phyloP scores from a whole-genome alignment of 2,329 filamentous ascomycete genomes.

The Monosporascus sp. region DNA sequence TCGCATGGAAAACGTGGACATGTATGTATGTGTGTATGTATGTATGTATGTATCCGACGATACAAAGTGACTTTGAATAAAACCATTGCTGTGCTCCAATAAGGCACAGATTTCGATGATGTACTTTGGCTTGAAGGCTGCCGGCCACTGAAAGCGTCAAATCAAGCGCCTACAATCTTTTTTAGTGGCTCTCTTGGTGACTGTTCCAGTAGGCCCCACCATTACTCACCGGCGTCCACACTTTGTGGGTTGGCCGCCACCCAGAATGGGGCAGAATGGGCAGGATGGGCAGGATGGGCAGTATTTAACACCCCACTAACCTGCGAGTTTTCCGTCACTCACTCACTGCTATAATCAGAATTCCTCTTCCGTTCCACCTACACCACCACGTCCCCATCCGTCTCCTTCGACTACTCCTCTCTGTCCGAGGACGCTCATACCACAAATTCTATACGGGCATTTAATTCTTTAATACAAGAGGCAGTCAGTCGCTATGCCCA shows the following conservation, averaged over 20 bases:
- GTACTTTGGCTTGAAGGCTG: too few relatives aligned
- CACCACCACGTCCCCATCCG: neutral
- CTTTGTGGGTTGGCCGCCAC: neutral
- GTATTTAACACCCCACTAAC: neutral
- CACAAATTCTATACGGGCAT: neutral
- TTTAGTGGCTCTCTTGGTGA: too few relatives aligned
- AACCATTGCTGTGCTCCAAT: too few relatives aligned
- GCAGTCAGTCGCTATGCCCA: slow-evolving; percentile 65
- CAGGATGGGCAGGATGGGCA: too few relatives aligned
- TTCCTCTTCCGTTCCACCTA: neutral
- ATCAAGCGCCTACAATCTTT: too few relatives aligned
- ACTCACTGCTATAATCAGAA: neutral
- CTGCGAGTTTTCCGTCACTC: neutral
- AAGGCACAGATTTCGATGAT: too few relatives aligned
- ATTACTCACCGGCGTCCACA: too few relatives aligned
- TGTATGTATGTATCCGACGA: neutral
- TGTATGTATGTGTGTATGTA: neutral
- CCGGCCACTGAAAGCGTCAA: too few relatives aligned
- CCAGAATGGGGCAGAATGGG: too few relatives aligned
- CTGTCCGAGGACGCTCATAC: neutral
- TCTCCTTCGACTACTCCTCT: neutral
- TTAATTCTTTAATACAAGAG: slow-evolving; percentile 8
- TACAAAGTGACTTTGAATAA: too few relatives aligned
- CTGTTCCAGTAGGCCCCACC: too few relatives aligned
- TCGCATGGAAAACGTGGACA: neutral